phyloP scores from a whole-genome alignment of 306 rosid genomes.

The Chamaecrista fasciculata region DNA sequence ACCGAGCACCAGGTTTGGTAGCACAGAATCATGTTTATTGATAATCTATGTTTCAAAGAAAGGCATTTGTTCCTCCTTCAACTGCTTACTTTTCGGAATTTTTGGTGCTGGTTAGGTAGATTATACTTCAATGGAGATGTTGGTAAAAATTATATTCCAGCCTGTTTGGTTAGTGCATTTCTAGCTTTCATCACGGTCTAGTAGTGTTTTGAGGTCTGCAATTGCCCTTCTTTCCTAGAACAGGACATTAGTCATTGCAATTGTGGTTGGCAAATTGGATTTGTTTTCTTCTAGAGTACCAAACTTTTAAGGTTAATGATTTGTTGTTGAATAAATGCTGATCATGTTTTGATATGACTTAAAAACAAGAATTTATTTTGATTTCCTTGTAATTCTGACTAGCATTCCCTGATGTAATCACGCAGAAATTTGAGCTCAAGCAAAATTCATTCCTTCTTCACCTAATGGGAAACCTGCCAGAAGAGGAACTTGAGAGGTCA shows the following conservation, averaged over 20 bases:
- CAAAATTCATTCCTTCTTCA: slow-evolving; percentile 73
- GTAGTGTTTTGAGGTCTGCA: slow-evolving; percentile 13
- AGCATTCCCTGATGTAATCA: slow-evolving; percentile 16
- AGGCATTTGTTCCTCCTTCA: background rate
- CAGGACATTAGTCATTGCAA: background rate
- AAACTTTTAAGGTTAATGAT: slow-evolving; percentile 3
- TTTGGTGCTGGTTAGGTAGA: slow-evolving; percentile 7
- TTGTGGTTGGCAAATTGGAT: slow-evolving; percentile 14
- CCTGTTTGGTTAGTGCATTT: too few species aligned
- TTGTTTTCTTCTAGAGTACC: background rate
- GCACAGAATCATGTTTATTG: slow-evolving; percentile 11
- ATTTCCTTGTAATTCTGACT: slow-evolving; percentile 10
- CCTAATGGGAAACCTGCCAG: slow-evolving; percentile 79
- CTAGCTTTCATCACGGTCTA: too few species aligned
- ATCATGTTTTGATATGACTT: background rate
- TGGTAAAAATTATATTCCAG: too few species aligned
- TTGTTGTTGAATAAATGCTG: background rate
- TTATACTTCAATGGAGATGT: too few species aligned
- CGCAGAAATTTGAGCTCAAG: slow-evolving; percentile 96
- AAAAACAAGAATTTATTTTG: background rate
- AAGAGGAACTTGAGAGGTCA: slow-evolving; percentile 78
- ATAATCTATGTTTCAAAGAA: slow-evolving; percentile 6
- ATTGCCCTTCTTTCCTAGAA: slow-evolving; percentile 5
- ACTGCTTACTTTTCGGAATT: background rate
- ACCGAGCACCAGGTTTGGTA: slow-evolving; percentile 83